These are phyloP conservation scores for Thraustotheca clavata DNA, from an alignment of 352 stramenopile genomes.

Conservation along the genomic window DNA sequence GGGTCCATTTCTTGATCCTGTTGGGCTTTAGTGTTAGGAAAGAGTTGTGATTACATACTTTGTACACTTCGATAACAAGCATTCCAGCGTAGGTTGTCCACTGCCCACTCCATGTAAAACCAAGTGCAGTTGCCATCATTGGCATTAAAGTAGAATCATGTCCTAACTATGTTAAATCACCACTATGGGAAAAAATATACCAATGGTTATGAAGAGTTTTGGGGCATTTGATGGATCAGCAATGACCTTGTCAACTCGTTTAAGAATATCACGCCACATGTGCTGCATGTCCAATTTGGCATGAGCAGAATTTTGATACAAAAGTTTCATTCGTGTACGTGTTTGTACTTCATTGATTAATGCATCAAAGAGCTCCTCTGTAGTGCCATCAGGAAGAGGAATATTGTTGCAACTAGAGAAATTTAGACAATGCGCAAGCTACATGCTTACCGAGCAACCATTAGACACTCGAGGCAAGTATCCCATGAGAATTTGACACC, in stretches of 20 bases:
- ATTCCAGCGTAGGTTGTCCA: slow-evolving; percentile 80
- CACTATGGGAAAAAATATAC: slow-evolving; percentile 26
- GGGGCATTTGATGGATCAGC: slow-evolving; percentile 31
- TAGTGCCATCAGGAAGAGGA: slow-evolving; percentile 44
- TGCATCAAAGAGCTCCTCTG: slow-evolving; percentile 65
- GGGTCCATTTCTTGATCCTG: neutral
- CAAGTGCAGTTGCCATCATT: slow-evolving; percentile 57
- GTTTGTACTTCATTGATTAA: slow-evolving; percentile 71
- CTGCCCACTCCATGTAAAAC: slow-evolving; percentile 66
- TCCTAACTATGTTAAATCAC: slow-evolving; percentile 21
- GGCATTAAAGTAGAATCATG: slow-evolving; percentile 85
- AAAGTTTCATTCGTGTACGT: slow-evolving; percentile 48
- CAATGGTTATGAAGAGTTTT: slow-evolving; percentile 71
- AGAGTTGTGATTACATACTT: too few species aligned
- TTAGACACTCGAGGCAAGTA: slow-evolving; percentile 72
- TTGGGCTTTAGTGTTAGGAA: too few species aligned
- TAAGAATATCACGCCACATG: slow-evolving; percentile 64
- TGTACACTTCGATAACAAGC: slow-evolving; percentile 74
- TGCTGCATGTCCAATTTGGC: slow-evolving; percentile 80
- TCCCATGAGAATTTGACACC: slow-evolving; percentile 70
- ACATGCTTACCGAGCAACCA: slow-evolving; percentile 34
- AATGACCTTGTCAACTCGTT: slow-evolving; percentile 40
- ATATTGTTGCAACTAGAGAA: slow-evolving; percentile 53
- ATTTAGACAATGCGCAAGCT: neutral
- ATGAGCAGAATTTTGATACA: slow-evolving; percentile 75